Evolutionary conservation across 2,329 filamentous ascomycete genomes (phyloP).

Genomic region (Cytospora piceae): DNA sequence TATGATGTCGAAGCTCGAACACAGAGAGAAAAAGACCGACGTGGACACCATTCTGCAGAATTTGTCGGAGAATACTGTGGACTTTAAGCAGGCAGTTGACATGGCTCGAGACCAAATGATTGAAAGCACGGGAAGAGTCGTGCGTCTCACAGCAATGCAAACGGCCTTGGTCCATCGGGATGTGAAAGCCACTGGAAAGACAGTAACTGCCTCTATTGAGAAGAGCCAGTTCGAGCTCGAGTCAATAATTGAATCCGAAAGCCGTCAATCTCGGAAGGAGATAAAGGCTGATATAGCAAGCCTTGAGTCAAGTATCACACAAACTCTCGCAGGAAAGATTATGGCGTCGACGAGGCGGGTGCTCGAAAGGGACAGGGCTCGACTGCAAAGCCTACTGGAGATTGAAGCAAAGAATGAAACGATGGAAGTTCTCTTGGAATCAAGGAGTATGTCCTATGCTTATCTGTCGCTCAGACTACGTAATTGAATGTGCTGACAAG

Average conservation of each 20-base stretch:
- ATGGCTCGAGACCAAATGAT: slow-evolving; percentile 8
- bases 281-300: not conserved
- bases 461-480: not conserved
- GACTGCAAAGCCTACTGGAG: not conserved
- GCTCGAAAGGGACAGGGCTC: not conserved
- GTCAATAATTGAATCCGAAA: slow-evolving; percentile 5
- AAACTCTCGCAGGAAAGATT: not conserved
- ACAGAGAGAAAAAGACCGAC: slow-evolving; percentile 6
- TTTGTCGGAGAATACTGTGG: slow-evolving; percentile 7
- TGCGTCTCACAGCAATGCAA: slow-evolving; percentile 1
- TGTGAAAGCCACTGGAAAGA: slow-evolving; percentile 1
- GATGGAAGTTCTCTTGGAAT: slow-evolving; percentile 3
- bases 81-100: not conserved
- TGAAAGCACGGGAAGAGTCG: not conserved
- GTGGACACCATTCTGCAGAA: slow-evolving; percentile 6
- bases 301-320: not conserved
- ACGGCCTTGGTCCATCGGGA: not conserved
- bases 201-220: not conserved
- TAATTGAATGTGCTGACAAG: not conserved
- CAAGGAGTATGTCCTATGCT: not conserved
- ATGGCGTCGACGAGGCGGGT: not conserved
- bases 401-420: not conserved
- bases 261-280: not conserved
- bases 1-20: not conserved
- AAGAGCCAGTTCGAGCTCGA: not conserved